A percentile compares a stretch with the other conserved stretches of the same genome.
These are phyloP conservation scores for Ampelocalamus luodianensis DNA, from an alignment of 176 grass and related monocot genomes.

Conservation along the genomic window DNA sequence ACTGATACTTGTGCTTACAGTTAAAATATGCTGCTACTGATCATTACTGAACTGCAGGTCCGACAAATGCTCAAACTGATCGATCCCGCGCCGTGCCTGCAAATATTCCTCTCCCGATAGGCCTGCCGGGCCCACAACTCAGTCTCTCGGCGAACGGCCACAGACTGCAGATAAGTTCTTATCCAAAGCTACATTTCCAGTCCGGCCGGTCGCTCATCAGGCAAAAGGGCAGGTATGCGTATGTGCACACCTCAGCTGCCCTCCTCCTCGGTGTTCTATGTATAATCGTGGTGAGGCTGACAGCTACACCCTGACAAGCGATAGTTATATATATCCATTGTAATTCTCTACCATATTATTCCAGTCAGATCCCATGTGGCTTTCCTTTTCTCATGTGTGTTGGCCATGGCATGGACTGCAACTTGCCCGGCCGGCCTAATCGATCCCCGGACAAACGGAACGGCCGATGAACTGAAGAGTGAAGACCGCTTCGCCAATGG, in stretches of 20 bases:
- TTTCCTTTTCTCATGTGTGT: no score
- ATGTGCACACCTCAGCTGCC: no score
- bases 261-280: background rate
- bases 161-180: background rate
- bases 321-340: background rate
- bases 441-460: no score
- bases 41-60: conserved; percentile 9
- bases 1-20: background rate
- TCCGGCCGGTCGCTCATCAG: no score
- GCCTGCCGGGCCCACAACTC: background rate
- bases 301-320: background rate
- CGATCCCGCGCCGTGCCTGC: background rate
- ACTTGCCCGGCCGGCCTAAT: no score
- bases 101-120: conserved; percentile 20
- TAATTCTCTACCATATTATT: background rate
- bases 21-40: background rate
- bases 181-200: background rate
- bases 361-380: background rate
- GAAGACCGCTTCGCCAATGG: no score
- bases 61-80: conserved; percentile 10
- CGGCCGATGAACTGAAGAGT: no score
- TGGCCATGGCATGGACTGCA: no score
- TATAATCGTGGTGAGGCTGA: background rate
- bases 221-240: no score
- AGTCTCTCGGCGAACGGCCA: no score